Evolutionary conservation across 805 yeast genomes (phyloP), one percentile per base, ranked within the genome.

Genomic region (Tetrapisispora arboricola): DNA sequence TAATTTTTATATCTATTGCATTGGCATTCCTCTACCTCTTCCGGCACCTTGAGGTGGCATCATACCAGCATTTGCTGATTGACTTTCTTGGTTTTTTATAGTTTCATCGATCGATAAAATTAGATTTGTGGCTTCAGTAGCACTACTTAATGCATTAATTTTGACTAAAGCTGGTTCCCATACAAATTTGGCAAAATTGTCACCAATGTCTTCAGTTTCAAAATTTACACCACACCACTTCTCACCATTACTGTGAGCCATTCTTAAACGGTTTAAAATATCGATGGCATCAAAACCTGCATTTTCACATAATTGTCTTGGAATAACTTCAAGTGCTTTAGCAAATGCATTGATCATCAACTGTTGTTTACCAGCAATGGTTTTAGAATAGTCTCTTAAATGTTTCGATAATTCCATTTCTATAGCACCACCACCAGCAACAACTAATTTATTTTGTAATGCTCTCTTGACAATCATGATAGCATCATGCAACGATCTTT

Each of bases 231-330:
- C 99, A 48, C 71, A 80, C 92, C 95, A 85, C 34, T 66, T 71
- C 55, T 90, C 95, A 47, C 95, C 96, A 60, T 84, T 84, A 40
- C 95, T 92, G 57, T 92, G 99, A 16, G 85, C 81, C 74, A 92
- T 83, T 65, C 99, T 78, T 57, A 92, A 71, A 57, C 82, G 76
- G 63, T 92, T 92, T 53, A 92, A 75, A 45, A 92, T 67, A 60
- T 92, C 97, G n/a, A 94, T 85, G 17, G 95, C 94, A 60, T 92
- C 99, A 50, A 92, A 80, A 5, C 99, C 99, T n/a, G 96, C 98
- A 62, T 92, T 92, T 60, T 92, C 98, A 69, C 97, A 90, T 49
- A 92, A 72, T 61, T 92, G 97, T 61, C 97, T 80, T 50, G 99
- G 99, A 54, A 92, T 87, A 21, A 92, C 80, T 66, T 92, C 99